Conservation (phyloP, 208 protist species). For the Naegleria gruberi region DNA sequence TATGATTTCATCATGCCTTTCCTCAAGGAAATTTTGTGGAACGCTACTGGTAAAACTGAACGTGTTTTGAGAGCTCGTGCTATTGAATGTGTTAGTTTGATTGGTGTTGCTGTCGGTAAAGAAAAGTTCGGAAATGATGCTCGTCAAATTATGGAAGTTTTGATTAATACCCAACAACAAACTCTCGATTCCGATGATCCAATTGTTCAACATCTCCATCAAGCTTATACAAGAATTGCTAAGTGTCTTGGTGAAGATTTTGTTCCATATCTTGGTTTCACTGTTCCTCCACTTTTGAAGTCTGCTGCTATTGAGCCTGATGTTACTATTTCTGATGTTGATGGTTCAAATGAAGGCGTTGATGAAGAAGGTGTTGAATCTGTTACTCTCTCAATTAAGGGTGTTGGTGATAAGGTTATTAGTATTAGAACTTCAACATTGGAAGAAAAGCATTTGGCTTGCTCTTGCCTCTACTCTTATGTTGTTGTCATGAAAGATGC, state of each 20-base stretch:
- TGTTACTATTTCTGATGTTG: conserved; percentile 9
- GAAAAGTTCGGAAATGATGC: conserved; percentile 59
- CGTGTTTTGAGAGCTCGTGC: conserved; percentile 59
- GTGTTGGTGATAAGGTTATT: conserved; percentile 40
- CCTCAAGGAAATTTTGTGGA: conserved; percentile 54
- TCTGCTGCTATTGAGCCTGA: conserved; percentile 30
- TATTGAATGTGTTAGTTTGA: conserved; percentile 69
- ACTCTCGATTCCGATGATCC: conserved; percentile 57
- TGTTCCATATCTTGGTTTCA: conserved; percentile 50
- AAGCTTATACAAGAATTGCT: conserved; percentile 57
- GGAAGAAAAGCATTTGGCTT: conserved; percentile 64
- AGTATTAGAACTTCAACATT: conserved; percentile 48
- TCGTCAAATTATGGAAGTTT: conserved; percentile 53
- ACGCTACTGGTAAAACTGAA: conserved; percentile 33
- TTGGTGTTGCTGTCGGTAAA: conserved; percentile 68
- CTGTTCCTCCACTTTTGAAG: conserved; percentile 55
- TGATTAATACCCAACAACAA: conserved; percentile 35
- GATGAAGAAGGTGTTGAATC: conserved; percentile 48
- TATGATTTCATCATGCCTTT: conserved; percentile 65
- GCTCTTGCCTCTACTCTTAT: conserved; percentile 50
- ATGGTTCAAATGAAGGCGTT: background rate
- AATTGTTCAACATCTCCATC: conserved; percentile 53
- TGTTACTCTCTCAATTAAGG: conserved; percentile 39
- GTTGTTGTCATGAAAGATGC: conserved; percentile 41
- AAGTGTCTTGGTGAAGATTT: conserved; percentile 63